Base-by-base conservation (phyloP, 139 green algal species). In the Chlamydomonas schloesseri region DNA sequence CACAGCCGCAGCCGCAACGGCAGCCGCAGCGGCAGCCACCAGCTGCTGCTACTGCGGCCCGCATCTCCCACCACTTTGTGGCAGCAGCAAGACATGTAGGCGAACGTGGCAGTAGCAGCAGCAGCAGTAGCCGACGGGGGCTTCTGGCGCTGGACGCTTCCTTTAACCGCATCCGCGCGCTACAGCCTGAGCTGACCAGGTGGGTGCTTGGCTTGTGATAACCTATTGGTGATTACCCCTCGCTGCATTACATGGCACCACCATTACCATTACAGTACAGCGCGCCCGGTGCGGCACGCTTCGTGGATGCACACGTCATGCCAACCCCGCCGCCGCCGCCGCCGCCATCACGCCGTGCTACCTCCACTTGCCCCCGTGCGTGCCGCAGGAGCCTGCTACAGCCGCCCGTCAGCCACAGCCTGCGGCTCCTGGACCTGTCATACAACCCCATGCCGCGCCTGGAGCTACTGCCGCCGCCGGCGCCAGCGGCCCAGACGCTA, bases 371-470 rank as follows among this genome's bases (percentile, higher is more conserved):
- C 50, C 53, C 53, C 14, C 33, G 18, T 58, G 60, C 57, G n/a
- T n/a, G n/a, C 75, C 58, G 55, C 34, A 50, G 42, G 42, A 50
- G 42, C 42, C 42, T 50, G 42, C 42, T 50, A 50, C 42, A 50
- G 42, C 57, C 71, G 34, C 31, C 34, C n/a, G n/a, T n/a, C n/a
- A n/a, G n/a, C n/a, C n/a, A n/a, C 15, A 36, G 23, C 3, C 75
- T 82, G 13, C 75, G 60, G 5, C n/a, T 82, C 58, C 75, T 82
- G 64, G 78, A 84, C 50, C 65, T 84, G 78, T 74, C 78, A 64
- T 84, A 75, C 78, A 84, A 84, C 64, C 57, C 60, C 37, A 42
- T 83, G 60, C 33, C 42, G 5, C 42, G 8, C 42, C 42, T 50
- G 42, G 42, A 50, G 42, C 42, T 50, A 50, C 42, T 13, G 42